phyloP scores from a whole-genome alignment of 805 yeast species.

The Zygoascus biomembranicola region DNA sequence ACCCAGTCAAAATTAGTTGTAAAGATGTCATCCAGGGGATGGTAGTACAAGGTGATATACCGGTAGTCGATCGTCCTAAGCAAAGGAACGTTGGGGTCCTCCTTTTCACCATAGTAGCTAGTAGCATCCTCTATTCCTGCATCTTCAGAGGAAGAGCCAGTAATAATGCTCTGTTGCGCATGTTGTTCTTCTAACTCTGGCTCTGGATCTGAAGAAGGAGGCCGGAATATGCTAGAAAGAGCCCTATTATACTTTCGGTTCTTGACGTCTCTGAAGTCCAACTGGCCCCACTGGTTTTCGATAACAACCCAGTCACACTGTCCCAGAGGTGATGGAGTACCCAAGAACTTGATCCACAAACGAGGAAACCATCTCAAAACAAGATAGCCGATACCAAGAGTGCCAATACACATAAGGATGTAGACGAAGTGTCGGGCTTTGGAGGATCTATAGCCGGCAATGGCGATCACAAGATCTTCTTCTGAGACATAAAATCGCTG shows the following conservation, averaged over 20 bases:
- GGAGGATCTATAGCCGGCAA: conserved; percentile 76
- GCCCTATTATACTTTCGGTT: conserved; percentile 62
- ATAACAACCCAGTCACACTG: conserved; percentile 87
- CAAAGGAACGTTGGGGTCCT: conserved; percentile 61
- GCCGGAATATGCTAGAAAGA: conserved; percentile 56
- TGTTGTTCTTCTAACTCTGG: conserved; percentile 3
- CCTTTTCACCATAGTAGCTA: conserved; percentile 10
- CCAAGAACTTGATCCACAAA: conserved; percentile 59
- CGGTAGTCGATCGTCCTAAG: conserved; percentile 71
- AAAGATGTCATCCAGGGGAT: conserved; percentile 82
- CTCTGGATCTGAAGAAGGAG: background rate
- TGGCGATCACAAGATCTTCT: conserved; percentile 89
- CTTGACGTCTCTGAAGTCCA: conserved; percentile 49
- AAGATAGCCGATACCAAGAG: conserved; percentile 69
- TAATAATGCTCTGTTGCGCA: background rate
- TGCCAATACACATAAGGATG: conserved; percentile 43
- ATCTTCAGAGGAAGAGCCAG: background rate
- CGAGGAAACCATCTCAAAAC: conserved; percentile 81
- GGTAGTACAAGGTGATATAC: conserved; percentile 72
- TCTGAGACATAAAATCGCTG: conserved; percentile 92
- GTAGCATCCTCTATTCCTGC: background rate
- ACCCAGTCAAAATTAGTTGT: conserved; percentile 82
- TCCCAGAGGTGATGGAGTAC: conserved; percentile 60
- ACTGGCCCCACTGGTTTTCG: conserved; percentile 89
- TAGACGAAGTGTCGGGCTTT: conserved; percentile 39